Base-by-base conservation (phyloP, 2,329 filamentous ascomycete genomes). In the Fusarium verticillioides region DNA sequence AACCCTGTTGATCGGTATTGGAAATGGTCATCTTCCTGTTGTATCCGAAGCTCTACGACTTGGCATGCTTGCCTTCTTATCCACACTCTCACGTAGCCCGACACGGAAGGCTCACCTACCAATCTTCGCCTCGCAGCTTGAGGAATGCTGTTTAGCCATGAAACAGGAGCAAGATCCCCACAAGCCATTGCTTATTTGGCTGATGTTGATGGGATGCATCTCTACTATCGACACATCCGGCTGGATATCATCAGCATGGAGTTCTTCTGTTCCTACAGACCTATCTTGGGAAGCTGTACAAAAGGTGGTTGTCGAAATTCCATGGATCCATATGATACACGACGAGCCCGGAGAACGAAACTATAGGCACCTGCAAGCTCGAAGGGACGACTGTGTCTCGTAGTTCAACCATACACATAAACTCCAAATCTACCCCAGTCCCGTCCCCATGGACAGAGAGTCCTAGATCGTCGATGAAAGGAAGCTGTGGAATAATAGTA, bases 241-340 rank as follows among this genome's bases (percentile, higher is more conserved):
- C n/a, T 3, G 0, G 1, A 7, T 19, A 7, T 19, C 21, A 4
- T 12, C 4, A 0, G 0, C 30, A 1, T 66, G 64, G 64, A 12
- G 1, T 1, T 5, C 5, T 2, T 2, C 1, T 4, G 39, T 26
- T 5, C 1, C 19, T 1, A 2, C 0, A 0, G 8, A 21, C 2
- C 1, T 60, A 2, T 11, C 34, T 12, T 66, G 64, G 62, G 1
- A n/a, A 2, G 11, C 4, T n/a, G n/a, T 6, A 0, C 26, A 7
- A 19, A 1, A 0, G 3, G 36, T 6, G 7, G 5, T 66, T 7
- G 0, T 1, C 4, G 26, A 21, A 0, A 9, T 66, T 1, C 62
- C 62, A 0, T 66, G 64, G 64, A 60, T 66, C 4, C 11, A 9
- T 0, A 18, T 16, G 1, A 19, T 66, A 1, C 63, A 66, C 8